Evolutionary conservation across 2,329 filamentous ascomycete species (phyloP), one percentile per base, ranked within the genome.

Genomic region (Colletotrichum destructivum): DNA sequence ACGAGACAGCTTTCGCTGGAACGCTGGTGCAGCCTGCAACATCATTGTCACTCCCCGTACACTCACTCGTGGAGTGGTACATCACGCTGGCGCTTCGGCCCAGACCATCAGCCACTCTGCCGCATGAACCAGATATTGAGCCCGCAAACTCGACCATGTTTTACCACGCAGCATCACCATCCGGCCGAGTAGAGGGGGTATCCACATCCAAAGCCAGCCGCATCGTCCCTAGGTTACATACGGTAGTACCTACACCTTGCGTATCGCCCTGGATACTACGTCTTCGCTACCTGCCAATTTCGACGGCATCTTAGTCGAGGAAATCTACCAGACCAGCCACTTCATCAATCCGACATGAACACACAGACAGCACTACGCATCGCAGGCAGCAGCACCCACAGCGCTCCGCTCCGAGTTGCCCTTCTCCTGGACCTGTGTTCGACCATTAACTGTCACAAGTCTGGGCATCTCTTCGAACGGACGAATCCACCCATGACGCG

Each of bases 131-230:
- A 71, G 57, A 67, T 55, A 56, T 71, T 44, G 49, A 71, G 49
- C 60, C 54, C 44, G 55, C 54, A 60, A 49, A 72, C 69, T 60
- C 69, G 44, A 49, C 54, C 47, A 46, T 69, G 59, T 72, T 72
- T 72, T 69, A 69, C 59, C 51, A 72, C 60, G 69, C 69, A 72
- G 59, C 60, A 72, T 72, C 69, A 72, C 54, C 60, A 72, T 72
- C 69, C 59, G 65, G 61, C 35, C 38, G 12, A 54, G 64, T 67
- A 35, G 56, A 61, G 46, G 49, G 11, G 40, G 16, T 23, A 38
- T 35, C 46, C 35, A 47, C 31, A 16, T 55, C 61, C 40, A 44
- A 12, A 69, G 26, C 66, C 35, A 65, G 52, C 66, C 54, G 61
- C 54, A 65, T 51, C 31, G 31, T 31, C 31, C 31, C 31, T 31